phyloP scores from a whole-genome alignment of 768 basidiomycete species.

The Ramaria sp. region DNA sequence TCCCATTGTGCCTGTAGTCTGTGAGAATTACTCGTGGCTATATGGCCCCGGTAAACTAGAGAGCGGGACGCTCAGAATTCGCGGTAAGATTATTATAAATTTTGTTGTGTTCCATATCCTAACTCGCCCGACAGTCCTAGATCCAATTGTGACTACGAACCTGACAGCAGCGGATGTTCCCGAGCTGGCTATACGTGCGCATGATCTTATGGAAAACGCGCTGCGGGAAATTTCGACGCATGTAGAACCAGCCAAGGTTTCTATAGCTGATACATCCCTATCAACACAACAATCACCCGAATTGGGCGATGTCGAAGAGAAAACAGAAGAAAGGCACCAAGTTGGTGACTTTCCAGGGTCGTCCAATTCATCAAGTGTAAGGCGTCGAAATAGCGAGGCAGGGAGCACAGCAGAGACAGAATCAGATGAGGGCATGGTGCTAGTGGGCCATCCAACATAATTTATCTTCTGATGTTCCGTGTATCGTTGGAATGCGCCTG shows the following conservation, averaged over 20 bases:
- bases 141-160: slow-evolving; percentile 70
- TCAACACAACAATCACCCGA: neutral
- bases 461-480: neutral
- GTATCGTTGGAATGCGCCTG: neutral
- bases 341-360: neutral
- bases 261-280: slow-evolving; percentile 5
- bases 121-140: slow-evolving; percentile 53
- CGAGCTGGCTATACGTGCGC: slow-evolving; percentile 54
- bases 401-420: slow-evolving; percentile 64
- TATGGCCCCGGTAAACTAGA: slow-evolving; percentile 75
- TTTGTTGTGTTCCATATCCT: slow-evolving; percentile 7
- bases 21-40: slow-evolving; percentile 86
- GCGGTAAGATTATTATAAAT: slow-evolving; percentile 41
- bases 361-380: slow-evolving; percentile 15
- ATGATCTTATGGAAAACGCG: slow-evolving; percentile 67
- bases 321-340: slow-evolving; percentile 9
- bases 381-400: slow-evolving; percentile 29
- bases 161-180: slow-evolving; percentile 61
- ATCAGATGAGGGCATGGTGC: slow-evolving; percentile 75
- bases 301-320: neutral
- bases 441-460: slow-evolving; percentile 50
- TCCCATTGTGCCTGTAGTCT: slow-evolving; percentile 85
- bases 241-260: neutral
- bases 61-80: slow-evolving; percentile 65
- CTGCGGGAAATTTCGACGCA: slow-evolving; percentile 63